Evolutionary conservation across 2,329 filamentous ascomycete genomes (phyloP).

Genomic region (Ophiobolus disseminans): DNA sequence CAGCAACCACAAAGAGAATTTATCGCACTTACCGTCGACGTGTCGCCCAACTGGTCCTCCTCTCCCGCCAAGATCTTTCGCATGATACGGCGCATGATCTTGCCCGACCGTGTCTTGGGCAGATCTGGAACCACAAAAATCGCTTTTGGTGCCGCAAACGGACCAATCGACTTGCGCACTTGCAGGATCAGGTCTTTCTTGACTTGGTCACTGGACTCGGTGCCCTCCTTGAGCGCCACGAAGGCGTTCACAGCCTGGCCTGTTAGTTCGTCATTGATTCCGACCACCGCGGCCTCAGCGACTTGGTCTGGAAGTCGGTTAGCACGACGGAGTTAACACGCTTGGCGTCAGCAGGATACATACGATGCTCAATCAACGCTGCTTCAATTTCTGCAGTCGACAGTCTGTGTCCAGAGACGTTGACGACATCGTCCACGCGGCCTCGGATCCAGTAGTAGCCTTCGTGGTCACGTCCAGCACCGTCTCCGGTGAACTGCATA

Average conservation of each 20-base stretch:
- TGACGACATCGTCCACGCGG: conserved; percentile 97
- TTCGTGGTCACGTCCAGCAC: conserved; percentile 93
- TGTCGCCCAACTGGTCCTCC: conserved; percentile 96
- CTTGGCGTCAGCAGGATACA: conserved; percentile 19
- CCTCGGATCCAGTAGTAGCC: conserved; percentile 99
- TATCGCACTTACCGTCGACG: conserved; percentile 74
- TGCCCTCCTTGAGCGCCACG: conserved; percentile 86
- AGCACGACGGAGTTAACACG: conserved; percentile 12
- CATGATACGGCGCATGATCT: conserved; percentile 98
- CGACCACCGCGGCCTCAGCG: conserved; percentile 94
- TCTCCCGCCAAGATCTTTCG: conserved; percentile 97
- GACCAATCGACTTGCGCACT: conserved; percentile 95
- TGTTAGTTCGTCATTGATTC: conserved; percentile 89
- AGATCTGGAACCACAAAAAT: conserved; percentile 91
- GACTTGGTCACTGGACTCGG: conserved; percentile 76
- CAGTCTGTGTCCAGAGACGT: conserved; percentile 93
- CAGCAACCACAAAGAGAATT: conserved; percentile 11
- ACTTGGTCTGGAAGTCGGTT: conserved; percentile 64
- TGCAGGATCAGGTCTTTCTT: conserved; percentile 94
- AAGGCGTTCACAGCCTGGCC: conserved; percentile 98
- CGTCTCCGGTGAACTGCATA: conserved; percentile 83
- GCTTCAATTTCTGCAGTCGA: conserved; percentile 98
- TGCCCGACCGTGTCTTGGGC: conserved; percentile 95
- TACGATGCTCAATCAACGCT: conserved; percentile 87
- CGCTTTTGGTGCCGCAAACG: conserved; percentile 94